phyloP scores from a whole-genome alignment of 2,329 filamentous ascomycete genomes.

The Penicillium expansum region DNA sequence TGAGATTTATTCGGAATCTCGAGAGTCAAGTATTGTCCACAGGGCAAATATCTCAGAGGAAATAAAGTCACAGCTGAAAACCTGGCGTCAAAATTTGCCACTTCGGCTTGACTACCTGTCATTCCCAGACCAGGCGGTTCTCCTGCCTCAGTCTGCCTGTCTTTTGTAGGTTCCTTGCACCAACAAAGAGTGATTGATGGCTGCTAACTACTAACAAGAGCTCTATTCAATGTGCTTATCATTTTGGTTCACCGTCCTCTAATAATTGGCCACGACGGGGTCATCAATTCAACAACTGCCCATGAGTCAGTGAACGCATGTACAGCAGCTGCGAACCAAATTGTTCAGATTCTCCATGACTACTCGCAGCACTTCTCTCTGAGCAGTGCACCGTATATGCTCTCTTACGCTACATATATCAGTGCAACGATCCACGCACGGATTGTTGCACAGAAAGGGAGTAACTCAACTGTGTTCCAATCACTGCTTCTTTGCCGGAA shows the following conservation, averaged over 20 bases:
- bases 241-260: conserved; percentile 47
- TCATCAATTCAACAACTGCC: conserved; percentile 20
- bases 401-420: conserved; percentile 57
- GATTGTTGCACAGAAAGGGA: conserved; percentile 40
- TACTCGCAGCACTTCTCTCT: conserved; percentile 45
- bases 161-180: conserved; percentile 15
- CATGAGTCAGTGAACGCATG: conserved; percentile 32
- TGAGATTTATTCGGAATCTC: conserved; percentile 31
- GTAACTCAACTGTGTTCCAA: conserved; percentile 27
- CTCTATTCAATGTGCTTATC: conserved; percentile 41
- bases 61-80: conserved; percentile 22
- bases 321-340: conserved; percentile 36
- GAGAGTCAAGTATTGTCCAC: conserved; percentile 12
- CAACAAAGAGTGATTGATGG: neutral
- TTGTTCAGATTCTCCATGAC: conserved; percentile 35
- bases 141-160: conserved; percentile 22
- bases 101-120: conserved; percentile 23
- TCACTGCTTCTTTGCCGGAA: conserved; percentile 21
- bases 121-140: conserved; percentile 20
- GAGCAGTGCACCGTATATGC: conserved; percentile 44
- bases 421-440: conserved; percentile 54
- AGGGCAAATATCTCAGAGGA: conserved; percentile 17
- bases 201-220: conserved; percentile 13
- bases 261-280: conserved; percentile 23
- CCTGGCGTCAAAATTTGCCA: conserved; percentile 27